Evolutionary conservation across 306 rosid species (phyloP), one percentile per base, ranked within the genome.

Genomic region (Vigna angularis): DNA sequence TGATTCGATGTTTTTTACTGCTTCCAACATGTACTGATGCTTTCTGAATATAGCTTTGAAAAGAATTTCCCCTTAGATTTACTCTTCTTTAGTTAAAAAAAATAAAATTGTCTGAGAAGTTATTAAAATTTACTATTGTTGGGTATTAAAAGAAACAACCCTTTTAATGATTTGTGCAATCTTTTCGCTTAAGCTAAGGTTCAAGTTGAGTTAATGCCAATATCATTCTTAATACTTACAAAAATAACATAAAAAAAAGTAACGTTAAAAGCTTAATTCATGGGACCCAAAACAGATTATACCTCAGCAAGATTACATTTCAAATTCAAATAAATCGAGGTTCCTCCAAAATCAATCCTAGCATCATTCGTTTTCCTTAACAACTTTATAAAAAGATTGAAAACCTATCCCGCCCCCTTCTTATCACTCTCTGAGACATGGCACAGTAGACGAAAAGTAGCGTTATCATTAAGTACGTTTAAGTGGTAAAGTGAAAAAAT

Each of bases 141-240:
- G 32, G 32, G 32, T 28, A 28, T 28, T 28, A 28, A 63, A 34
- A 8, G 16, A n/a, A 7, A 40, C 2, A 32, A 13, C 0, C 26
- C 24, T 36, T n/a, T 9, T 4, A 64, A 38, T n/a, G 50, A 66
- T 66, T 10, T 18, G 71, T 18, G 15, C 34, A 66, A 66, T 42
- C 71, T 18, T 34, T 66, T 66, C 32, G 34, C 32, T 66, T 40
- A 66, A 66, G 71, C 17, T 66, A 36, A 63, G 13, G 26, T n/a
- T 64, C 4, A 36, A 64, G 69, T 9, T 64, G n/a, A n/a, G 49
- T 16, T 48, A 16, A 49, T 15, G 44, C 26, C 26, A 45, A 45
- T 12, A 44, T 20, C 10, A 18, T 20, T 18, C 9, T 12, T 42
- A 68, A 44, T 45, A 24, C 22, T 24, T 24, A 68, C 6, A 45